A percentile compares a stretch with the other conserved stretches of the same genome.
These are phyloP conservation scores for Odontarrhena argentea DNA, from an alignment of 345 rosid species.

Conservation along the genomic window DNA sequence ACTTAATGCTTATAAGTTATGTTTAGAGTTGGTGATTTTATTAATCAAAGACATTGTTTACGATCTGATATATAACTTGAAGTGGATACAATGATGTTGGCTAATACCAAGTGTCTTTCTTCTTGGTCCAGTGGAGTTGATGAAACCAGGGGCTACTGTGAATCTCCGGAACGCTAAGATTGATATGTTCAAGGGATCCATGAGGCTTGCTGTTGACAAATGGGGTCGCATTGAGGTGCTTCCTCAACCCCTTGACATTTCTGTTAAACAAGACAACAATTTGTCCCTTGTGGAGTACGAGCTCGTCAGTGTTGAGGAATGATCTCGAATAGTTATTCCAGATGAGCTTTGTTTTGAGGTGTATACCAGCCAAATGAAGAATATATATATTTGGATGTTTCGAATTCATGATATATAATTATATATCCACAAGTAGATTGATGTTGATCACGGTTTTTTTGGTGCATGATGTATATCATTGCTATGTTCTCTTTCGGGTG, in stretches of 20 bases:
- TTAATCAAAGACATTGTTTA: not conserved
- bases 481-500: conserved; percentile 16
- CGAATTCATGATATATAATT: conserved; percentile 20
- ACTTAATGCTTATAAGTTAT: not conserved
- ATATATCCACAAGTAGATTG: conserved; percentile 6
- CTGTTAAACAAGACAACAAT: conserved; percentile 52
- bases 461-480: conserved; percentile 7
- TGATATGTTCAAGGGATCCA: conserved; percentile 58
- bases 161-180: conserved; percentile 58
- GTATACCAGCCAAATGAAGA: not conserved
- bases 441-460: conserved; percentile 19
- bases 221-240: conserved; percentile 57
- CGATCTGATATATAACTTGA: not conserved
- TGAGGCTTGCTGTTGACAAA: conserved; percentile 66
- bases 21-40: not conserved
- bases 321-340: conserved; percentile 18
- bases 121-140: conserved; percentile 46
- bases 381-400: conserved; percentile 24
- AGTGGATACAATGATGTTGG: not conserved
- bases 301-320: conserved; percentile 54
- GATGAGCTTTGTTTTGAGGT: conserved; percentile 23
- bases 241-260: conserved; percentile 43
- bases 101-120: not conserved
- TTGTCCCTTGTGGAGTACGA: conserved; percentile 57
- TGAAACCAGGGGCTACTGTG: conserved; percentile 53